Percentiles rank a stretch among this genome's conserved stretches.
Conservation (phyloP, 257 asterid genomes). For the Solanum dulcamara region DNA sequence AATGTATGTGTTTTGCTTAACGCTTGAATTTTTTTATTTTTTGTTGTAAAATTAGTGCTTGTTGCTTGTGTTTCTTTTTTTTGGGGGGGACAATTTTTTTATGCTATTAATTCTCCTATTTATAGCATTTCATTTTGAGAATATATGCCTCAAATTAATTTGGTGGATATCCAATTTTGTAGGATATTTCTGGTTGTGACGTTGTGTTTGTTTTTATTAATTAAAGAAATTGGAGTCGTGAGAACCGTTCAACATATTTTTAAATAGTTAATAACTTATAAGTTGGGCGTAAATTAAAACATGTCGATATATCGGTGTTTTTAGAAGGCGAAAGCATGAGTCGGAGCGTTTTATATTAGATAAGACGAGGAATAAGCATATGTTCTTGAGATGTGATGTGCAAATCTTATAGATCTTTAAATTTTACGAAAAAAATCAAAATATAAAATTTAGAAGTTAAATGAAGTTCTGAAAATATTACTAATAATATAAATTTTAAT, state of each 20-base stretch:
- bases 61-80: not conserved
- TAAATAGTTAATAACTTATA: not conserved
- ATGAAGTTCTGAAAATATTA: not conserved
- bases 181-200: not conserved
- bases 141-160: not conserved
- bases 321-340: not conserved
- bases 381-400: not conserved
- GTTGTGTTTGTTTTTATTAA: not conserved
- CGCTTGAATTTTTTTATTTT: not conserved
- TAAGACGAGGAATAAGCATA: no score
- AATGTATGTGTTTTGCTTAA: not conserved
- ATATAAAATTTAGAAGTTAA: not conserved
- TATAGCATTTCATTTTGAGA: not conserved
- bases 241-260: not conserved
- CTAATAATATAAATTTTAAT: no score
- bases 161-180: not conserved
- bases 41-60: not conserved
- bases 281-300: accelerated
- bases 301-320: not conserved
- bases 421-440: not conserved
- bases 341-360: no score
- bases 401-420: not conserved
- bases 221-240: not conserved
- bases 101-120: not conserved
- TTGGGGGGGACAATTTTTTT: not conserved